Evolutionary conservation across 129 eudicot genomes (phyloP).

Genomic region (Heracleum sosnowskyi): DNA sequence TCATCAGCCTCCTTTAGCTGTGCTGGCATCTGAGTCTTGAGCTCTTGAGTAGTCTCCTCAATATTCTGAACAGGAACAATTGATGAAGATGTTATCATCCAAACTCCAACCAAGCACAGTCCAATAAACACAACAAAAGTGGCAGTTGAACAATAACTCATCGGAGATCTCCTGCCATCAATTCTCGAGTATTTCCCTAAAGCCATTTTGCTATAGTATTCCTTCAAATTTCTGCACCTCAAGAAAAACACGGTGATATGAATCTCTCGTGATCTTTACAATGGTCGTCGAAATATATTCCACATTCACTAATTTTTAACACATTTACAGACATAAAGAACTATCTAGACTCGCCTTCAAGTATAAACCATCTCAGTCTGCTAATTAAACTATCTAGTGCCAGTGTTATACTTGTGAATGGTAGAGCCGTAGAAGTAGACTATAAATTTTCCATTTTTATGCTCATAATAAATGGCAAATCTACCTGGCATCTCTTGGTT

Average conservation of each 20-base stretch:
- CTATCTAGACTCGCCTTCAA: neutral
- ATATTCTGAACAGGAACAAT: conserved; percentile 58
- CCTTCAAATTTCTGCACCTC: neutral
- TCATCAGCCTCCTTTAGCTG: neutral
- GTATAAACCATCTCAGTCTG: neutral
- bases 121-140: conserved; percentile 89
- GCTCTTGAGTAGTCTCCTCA: conserved; percentile 19
- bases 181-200: conserved; percentile 63
- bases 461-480: too few species aligned
- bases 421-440: too few species aligned
- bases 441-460: too few species aligned
- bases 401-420: too few species aligned
- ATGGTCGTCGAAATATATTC: neutral
- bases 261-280: neutral
- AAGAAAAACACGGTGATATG: neutral
- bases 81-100: conserved; percentile 98
- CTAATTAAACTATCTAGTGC: too few species aligned
- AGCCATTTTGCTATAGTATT: conserved; percentile 40
- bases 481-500: too few species aligned
- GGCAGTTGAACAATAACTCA: conserved; percentile 77
- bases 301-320: neutral
- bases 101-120: conserved; percentile 84
- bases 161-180: conserved; percentile 65
- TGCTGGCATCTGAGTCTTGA: neutral
- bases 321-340: neutral